A percentile compares a stretch with the other conserved stretches of the same genome.
Conservation (phyloP, 2,329 filamentous ascomycete genomes). For the Beauveria varroae region DNA sequence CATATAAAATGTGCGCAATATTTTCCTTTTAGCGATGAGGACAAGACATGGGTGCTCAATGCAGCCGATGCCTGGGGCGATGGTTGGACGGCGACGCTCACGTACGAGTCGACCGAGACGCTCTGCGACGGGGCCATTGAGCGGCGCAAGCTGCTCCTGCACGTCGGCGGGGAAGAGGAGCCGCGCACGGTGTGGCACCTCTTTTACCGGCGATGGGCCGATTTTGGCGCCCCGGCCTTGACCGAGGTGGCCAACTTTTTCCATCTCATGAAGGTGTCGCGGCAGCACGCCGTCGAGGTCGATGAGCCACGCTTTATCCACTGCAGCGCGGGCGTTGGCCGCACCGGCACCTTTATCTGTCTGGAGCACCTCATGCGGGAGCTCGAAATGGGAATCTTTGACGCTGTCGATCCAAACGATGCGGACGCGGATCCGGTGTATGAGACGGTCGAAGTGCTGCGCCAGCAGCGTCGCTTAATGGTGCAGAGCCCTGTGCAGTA, state of each 20-base stretch:
- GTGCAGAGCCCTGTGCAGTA: slow-evolving; percentile 85
- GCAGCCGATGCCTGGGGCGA: slow-evolving; percentile 57
- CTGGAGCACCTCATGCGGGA: slow-evolving; percentile 87
- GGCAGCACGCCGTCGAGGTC: slow-evolving; percentile 44
- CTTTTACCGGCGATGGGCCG: slow-evolving; percentile 81
- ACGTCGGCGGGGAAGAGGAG: slow-evolving; percentile 36
- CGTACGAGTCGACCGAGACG: slow-evolving; percentile 56
- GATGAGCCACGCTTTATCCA: slow-evolving; percentile 66
- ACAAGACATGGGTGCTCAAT: slow-evolving; percentile 50
- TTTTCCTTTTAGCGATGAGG: slow-evolving; percentile 57
- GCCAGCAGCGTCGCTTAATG: slow-evolving; percentile 90
- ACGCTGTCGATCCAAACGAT: slow-evolving; percentile 25
- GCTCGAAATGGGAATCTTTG: slow-evolving; percentile 64
- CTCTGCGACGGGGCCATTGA: slow-evolving; percentile 53
- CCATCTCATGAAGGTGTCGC: slow-evolving; percentile 60
- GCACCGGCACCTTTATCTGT: slow-evolving; percentile 91
- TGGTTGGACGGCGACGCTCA: slow-evolving; percentile 60
- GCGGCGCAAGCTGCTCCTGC: slow-evolving; percentile 63
- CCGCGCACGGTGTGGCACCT: slow-evolving; percentile 70
- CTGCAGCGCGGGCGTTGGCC: slow-evolving; percentile 87
- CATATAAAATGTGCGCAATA: slow-evolving; percentile 85
- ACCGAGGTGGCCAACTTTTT: slow-evolving; percentile 62
- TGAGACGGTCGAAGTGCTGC: slow-evolving; percentile 68
- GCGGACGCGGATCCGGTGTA: slow-evolving; percentile 57
- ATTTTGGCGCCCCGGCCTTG: slow-evolving; percentile 73